Percentiles rank a stretch among this genome's conserved stretches.
Conservation (phyloP, 306 rosid species). For the Ormosia semicastrata region DNA sequence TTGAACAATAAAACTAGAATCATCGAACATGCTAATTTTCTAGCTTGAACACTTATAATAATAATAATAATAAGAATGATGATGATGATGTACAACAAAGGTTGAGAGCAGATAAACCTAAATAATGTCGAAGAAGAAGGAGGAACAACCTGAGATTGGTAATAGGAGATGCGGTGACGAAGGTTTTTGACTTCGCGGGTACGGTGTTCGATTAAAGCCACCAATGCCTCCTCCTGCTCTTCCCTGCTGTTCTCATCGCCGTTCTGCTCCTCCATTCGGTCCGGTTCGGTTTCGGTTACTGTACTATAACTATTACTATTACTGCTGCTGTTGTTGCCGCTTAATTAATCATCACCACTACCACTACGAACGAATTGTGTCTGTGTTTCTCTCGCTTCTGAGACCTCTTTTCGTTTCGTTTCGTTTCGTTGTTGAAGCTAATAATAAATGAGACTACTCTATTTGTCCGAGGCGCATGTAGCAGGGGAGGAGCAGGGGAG, state of each 20-base stretch:
- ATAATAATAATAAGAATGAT: no score
- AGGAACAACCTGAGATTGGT: slow-evolving; percentile 58
- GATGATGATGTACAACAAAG: background rate
- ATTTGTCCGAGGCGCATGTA: no score
- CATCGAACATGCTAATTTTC: background rate
- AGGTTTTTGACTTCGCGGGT: slow-evolving; percentile 65
- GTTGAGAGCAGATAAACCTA: background rate
- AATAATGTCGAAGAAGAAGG: background rate
- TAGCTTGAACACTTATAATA: no score
- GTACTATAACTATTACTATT: background rate
- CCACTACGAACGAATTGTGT: background rate
- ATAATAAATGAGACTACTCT: no score
- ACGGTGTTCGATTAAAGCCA: slow-evolving; percentile 85
- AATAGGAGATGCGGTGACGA: slow-evolving; percentile 61
- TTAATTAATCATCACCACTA: no score
- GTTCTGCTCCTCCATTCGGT: slow-evolving; percentile 2
- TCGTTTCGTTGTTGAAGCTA: background rate
- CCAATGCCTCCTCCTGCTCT: slow-evolving; percentile 84
- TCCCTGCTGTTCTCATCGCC: slow-evolving; percentile 27
- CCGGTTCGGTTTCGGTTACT: background rate
- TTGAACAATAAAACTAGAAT: no score
- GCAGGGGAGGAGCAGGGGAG: no score
- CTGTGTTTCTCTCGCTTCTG: background rate
- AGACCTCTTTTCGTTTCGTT: background rate
- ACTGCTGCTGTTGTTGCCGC: background rate